Evolutionary conservation across 2,329 filamentous ascomycete species (phyloP).

Genomic region (Emergomyces orientalis): DNA sequence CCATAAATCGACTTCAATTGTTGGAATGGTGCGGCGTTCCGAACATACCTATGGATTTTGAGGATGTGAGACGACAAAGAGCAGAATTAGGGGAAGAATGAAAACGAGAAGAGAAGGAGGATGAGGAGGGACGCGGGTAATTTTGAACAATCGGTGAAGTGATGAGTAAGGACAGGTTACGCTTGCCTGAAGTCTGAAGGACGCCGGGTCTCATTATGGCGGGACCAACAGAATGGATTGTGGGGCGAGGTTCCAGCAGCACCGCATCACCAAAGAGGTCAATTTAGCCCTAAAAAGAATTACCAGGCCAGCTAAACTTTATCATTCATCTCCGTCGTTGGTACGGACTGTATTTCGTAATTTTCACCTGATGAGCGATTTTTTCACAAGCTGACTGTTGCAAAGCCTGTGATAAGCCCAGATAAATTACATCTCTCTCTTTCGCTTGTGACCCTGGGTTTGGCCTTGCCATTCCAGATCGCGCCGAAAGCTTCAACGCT

Average conservation of each 20-base stretch:
- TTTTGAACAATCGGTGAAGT: slow-evolving; percentile 37
- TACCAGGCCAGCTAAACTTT: no score
- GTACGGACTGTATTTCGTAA: no score
- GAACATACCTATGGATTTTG: background rate
- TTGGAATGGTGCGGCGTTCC: background rate
- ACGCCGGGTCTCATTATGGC: background rate
- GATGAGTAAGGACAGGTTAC: slow-evolving; percentile 28
- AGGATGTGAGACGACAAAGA: background rate
- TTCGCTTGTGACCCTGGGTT: no score
- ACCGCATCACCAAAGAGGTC: background rate
- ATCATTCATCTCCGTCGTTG: no score
- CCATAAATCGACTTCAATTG: background rate
- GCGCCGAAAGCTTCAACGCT: background rate
- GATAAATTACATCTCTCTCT: background rate
- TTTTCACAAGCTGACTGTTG: background rate
- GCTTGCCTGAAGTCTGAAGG: background rate
- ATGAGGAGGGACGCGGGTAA: slow-evolving; percentile 18
- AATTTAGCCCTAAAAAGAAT: background rate
- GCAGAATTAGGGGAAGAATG: background rate
- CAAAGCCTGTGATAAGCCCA: background rate
- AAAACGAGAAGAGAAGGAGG: background rate
- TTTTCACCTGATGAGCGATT: background rate
- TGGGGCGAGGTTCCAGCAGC: background rate
- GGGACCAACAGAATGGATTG: background rate
- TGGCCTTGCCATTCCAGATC: background rate